phyloP scores from a whole-genome alignment of 2,329 filamentous ascomycete species.

The Verticillium nonalfalfae region DNA sequence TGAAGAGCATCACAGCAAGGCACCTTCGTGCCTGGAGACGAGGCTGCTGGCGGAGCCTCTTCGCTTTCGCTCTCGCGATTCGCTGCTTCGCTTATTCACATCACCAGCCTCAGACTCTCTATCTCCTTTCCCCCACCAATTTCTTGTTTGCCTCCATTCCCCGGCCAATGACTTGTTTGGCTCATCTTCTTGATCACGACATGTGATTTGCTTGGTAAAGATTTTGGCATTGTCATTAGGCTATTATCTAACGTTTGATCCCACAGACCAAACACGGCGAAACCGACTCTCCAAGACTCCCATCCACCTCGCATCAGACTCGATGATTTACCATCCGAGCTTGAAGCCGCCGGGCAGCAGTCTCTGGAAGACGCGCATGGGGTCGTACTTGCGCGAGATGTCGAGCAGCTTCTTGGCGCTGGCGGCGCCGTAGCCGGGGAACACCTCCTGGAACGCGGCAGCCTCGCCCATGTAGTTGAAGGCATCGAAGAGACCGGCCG shows the following conservation, averaged over 20 bases:
- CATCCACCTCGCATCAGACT: neutral
- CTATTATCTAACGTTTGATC: neutral
- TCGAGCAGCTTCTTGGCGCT: slow-evolving; percentile 18
- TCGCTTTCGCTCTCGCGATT: neutral
- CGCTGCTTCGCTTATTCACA: neutral
- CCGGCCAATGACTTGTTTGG: too few relatives aligned
- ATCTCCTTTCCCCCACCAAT: neutral
- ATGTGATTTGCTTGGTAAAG: neutral
- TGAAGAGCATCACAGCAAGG: neutral
- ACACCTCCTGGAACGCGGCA: slow-evolving; percentile 23
- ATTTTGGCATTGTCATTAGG: neutral
- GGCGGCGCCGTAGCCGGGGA: slow-evolving; percentile 23
- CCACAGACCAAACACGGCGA: neutral
- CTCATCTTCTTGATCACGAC: neutral
- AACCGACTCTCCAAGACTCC: neutral
- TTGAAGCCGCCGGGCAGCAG: slow-evolving; percentile 29
- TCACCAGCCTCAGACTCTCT: neutral
- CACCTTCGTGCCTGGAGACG: neutral
- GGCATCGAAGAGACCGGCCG: slow-evolving; percentile 25
- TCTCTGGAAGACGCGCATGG: slow-evolving; percentile 20
- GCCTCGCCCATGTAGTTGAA: slow-evolving; percentile 24
- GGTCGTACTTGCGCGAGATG: slow-evolving; percentile 18
- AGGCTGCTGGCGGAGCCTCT: too few relatives aligned
- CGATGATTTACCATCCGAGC: neutral
- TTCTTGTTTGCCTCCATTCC: too few relatives aligned